Percentiles rank a stretch among this genome's conserved stretches.
These are phyloP conservation scores for Salix suchowensis DNA, from an alignment of 345 rosid genomes.

Conservation along the genomic window DNA sequence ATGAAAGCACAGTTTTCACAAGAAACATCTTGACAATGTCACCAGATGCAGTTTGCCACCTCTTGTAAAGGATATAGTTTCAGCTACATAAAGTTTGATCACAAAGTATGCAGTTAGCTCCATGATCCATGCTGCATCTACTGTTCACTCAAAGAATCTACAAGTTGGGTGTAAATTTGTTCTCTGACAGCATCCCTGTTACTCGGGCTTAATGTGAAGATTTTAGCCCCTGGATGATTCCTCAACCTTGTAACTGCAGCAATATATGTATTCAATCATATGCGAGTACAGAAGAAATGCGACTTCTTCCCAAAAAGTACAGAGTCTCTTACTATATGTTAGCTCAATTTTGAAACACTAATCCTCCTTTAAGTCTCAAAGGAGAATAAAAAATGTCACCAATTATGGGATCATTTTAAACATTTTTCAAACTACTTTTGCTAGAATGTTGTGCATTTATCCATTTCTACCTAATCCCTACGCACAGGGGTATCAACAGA, in stretches of 20 bases:
- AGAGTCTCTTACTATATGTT: not conserved
- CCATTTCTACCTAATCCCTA: too few species aligned
- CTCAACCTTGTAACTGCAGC: constrained; percentile 57
- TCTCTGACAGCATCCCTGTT: constrained; percentile 52
- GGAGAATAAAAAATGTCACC: not conserved
- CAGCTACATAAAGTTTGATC: not conserved
- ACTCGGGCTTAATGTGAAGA: constrained; percentile 39
- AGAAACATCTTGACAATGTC: too few species aligned
- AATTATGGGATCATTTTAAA: not conserved
- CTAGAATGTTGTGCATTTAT: too few species aligned
- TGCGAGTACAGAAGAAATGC: not conserved
- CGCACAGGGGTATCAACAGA: not conserved
- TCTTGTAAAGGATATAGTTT: too few species aligned
- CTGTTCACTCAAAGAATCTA: constrained; percentile 26
- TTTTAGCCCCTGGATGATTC: constrained; percentile 51
- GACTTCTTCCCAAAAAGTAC: not conserved
- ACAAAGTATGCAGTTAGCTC: too few species aligned
- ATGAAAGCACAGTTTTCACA: not conserved
- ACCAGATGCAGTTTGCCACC: too few species aligned
- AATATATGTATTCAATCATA: not conserved
- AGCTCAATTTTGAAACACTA: not conserved
- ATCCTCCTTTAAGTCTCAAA: not conserved
- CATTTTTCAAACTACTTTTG: not conserved
- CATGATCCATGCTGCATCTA: not conserved
- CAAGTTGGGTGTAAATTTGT: constrained; percentile 36